Evolutionary conservation across 208 protist species (phyloP).

Genomic region (Sergeia podlipaevii): DNA sequence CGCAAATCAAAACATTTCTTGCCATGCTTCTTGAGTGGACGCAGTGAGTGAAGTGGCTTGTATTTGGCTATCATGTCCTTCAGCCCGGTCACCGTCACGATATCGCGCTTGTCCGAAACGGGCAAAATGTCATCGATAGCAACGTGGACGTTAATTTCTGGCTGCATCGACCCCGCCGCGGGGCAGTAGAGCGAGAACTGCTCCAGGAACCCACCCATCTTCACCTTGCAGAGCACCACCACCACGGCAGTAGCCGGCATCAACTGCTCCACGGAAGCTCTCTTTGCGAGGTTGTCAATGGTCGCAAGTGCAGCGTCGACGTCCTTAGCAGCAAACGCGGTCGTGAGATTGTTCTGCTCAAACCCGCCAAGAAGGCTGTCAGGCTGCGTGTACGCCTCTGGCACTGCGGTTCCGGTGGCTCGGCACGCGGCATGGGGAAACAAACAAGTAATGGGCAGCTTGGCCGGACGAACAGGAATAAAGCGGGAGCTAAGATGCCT

Average conservation of each 20-base stretch:
- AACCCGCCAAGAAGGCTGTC: constrained; percentile 33
- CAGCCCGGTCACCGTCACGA: constrained; percentile 77
- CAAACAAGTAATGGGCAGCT: constrained; percentile 59
- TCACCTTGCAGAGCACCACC: constrained; percentile 58
- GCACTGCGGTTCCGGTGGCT: constrained; percentile 61
- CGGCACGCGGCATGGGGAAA: constrained; percentile 77
- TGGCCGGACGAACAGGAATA: constrained; percentile 43
- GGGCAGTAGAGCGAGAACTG: constrained; percentile 82
- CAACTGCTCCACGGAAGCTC: constrained; percentile 53
- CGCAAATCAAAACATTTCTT: constrained; percentile 47
- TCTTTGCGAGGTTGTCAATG: constrained; percentile 35
- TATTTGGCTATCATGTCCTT: constrained; percentile 71
- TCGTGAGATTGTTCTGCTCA: background rate
- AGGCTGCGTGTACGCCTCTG: constrained; percentile 49
- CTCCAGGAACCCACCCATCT: constrained; percentile 71
- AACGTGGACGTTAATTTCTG: constrained; percentile 66
- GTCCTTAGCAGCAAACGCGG: constrained; percentile 19
- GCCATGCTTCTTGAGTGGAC: constrained; percentile 14
- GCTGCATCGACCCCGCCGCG: constrained; percentile 18
- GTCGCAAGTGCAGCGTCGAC: constrained; percentile 27
- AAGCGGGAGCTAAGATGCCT: constrained; percentile 76
- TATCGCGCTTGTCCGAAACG: constrained; percentile 44
- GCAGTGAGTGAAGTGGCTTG: constrained; percentile 58
- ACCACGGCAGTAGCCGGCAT: constrained; percentile 70
- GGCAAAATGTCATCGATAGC: constrained; percentile 83